Conservation (phyloP, 352 stramenopile genomes). For the Halophytophthora batemanensis region DNA sequence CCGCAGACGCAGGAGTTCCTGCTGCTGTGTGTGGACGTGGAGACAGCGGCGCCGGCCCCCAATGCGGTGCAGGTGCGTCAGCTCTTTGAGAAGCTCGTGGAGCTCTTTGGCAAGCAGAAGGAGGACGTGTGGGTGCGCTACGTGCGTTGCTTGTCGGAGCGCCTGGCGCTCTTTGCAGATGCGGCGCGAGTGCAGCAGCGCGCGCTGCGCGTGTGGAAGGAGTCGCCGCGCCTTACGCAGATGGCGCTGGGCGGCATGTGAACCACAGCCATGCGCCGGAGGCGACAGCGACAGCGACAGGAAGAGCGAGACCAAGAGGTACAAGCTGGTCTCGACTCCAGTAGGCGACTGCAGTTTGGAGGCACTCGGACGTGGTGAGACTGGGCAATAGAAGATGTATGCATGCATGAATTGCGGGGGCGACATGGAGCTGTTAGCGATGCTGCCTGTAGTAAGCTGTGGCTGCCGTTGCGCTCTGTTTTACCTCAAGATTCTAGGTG, state of each 20-base stretch:
- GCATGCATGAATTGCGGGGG: conserved; percentile 6
- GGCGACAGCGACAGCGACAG: conserved; percentile 2
- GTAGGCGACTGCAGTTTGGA: no score
- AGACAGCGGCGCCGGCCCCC: conserved; percentile 44
- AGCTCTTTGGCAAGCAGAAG: conserved; percentile 55
- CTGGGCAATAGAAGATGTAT: conserved; percentile 24
- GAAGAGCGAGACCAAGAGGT: neutral
- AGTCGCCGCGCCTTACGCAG: conserved; percentile 53
- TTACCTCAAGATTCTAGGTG: no score
- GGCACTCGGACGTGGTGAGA: no score
- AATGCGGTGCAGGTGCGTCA: conserved; percentile 42
- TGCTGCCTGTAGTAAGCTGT: no score
- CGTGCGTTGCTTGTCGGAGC: conserved; percentile 37
- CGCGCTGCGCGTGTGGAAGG: conserved; percentile 60
- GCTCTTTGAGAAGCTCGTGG: conserved; percentile 83
- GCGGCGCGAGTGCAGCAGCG: conserved; percentile 70
- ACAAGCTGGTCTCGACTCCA: no score
- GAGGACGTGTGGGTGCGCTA: conserved; percentile 79
- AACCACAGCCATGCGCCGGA: neutral
- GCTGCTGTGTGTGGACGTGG: conserved; percentile 62
- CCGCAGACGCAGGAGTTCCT: conserved; percentile 65
- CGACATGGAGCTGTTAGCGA: neutral
- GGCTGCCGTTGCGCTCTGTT: no score
- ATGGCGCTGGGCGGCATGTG: conserved; percentile 36
- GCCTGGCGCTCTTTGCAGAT: conserved; percentile 49